Evolutionary conservation across 2,329 filamentous ascomycete species (phyloP).

Genomic region (Xylariomycetidae sp.): DNA sequence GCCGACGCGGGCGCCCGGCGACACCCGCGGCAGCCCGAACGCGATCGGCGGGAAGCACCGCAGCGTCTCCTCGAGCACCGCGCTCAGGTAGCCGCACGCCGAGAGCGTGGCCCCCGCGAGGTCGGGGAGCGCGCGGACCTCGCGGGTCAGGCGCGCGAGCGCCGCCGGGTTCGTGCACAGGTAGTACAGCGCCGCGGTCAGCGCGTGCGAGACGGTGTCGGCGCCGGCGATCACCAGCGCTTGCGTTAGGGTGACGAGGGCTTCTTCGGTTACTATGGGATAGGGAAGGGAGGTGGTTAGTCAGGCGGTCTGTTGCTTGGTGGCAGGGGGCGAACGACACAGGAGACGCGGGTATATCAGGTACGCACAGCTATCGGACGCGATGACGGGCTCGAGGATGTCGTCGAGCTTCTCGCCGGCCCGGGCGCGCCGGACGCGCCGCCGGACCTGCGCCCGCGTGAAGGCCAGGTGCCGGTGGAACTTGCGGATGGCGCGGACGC

Average conservation of each 20-base stretch:
- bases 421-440: conserved; percentile 12
- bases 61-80: conserved; percentile 21
- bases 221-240: conserved; percentile 32
- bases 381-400: conserved; percentile 8
- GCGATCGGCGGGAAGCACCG: conserved; percentile 18
- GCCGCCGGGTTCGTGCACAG: conserved; percentile 29
- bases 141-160: conserved; percentile 27
- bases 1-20: conserved; percentile 21
- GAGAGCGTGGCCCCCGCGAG: conserved; percentile 12
- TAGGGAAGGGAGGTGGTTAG: no score
- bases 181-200: conserved; percentile 31
- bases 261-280: no score
- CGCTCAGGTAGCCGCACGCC: conserved; percentile 16
- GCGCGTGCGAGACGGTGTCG: conserved; percentile 34
- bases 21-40: conserved; percentile 20
- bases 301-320: no score
- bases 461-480: conserved; percentile 16
- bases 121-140: conserved; percentile 24
- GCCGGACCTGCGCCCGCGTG: conserved; percentile 13
- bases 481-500: conserved; percentile 13
- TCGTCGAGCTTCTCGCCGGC: conserved; percentile 5
- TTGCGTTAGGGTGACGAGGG: conserved; percentile 17
- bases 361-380: no score
- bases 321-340: no score
- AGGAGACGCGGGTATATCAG: no score